These are phyloP conservation scores for Ustilago shanxiensis DNA, from an alignment of 1,284 basidiomycete species.

Conservation along the genomic window DNA sequence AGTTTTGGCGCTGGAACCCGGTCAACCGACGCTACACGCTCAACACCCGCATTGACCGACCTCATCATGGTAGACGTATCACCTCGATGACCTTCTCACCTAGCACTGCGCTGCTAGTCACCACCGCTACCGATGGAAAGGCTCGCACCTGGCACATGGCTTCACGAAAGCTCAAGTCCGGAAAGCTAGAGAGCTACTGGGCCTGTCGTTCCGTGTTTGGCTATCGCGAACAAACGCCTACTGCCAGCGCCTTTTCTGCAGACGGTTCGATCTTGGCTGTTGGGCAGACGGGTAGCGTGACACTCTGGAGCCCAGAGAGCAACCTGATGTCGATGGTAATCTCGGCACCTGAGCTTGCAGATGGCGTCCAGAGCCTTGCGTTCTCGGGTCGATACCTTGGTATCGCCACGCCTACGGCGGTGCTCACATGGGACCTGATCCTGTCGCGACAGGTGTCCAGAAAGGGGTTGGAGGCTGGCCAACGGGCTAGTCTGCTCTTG, in stretches of 20 bases:
- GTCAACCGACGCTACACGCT: constrained; percentile 71
- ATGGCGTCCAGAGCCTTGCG: constrained; percentile 25
- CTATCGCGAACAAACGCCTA: constrained; percentile 58
- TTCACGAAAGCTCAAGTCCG: constrained; percentile 58
- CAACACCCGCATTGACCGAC: constrained; percentile 90
- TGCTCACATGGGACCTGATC: constrained; percentile 66
- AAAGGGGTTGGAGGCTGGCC: constrained; percentile 24
- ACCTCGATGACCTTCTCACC: constrained; percentile 78
- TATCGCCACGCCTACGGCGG: constrained; percentile 27
- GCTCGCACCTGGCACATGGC: constrained; percentile 78
- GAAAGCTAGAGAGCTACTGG: constrained; percentile 61
- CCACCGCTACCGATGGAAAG: constrained; percentile 78
- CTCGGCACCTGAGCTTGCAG: constrained; percentile 52
- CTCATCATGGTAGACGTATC: constrained; percentile 80
- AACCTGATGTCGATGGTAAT: constrained; percentile 79
- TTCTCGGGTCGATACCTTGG: constrained; percentile 61
- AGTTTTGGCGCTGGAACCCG: constrained; percentile 88
- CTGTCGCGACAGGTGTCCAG: constrained; percentile 48
- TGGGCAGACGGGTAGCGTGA: constrained; percentile 78
- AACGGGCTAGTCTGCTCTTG: constrained; percentile 22
- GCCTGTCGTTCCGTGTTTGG: constrained; percentile 62
- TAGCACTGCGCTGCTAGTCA: constrained; percentile 73
- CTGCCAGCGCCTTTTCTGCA: constrained; percentile 80
- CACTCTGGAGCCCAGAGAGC: constrained; percentile 81
- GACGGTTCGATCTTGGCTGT: constrained; percentile 89